These are phyloP conservation scores for Clitopilus passeckerianus DNA, from an alignment of 768 basidiomycete species.

Conservation along the genomic window DNA sequence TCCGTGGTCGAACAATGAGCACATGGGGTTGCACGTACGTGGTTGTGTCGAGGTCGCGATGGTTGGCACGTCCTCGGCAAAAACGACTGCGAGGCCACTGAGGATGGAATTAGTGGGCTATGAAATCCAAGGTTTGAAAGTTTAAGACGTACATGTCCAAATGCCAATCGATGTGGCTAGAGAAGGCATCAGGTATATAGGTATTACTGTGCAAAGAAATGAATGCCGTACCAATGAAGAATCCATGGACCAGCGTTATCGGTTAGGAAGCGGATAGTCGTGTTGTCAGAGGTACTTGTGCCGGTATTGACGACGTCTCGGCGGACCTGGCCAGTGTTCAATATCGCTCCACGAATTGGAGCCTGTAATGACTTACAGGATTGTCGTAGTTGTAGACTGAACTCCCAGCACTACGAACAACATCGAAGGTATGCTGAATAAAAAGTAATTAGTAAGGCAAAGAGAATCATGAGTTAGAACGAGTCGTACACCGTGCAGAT, in stretches of 20 bases:
- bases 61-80: constrained; percentile 3
- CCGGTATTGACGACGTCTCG: constrained; percentile 8
- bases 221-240: constrained; percentile 6
- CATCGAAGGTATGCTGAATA: constrained; percentile 29
- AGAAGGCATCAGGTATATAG: background rate
- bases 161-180: constrained; percentile 10
- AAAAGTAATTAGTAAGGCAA: background rate
- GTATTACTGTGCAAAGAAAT: background rate
- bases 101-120: background rate
- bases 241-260: constrained; percentile 9
- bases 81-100: constrained; percentile 8
- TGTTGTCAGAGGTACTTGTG: background rate
- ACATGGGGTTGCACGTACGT: constrained; percentile 1
- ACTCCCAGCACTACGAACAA: constrained; percentile 31
- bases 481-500: constrained; percentile 22
- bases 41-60: background rate
- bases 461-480: background rate
- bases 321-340: constrained; percentile 20
- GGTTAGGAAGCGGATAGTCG: constrained; percentile 7
- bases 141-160: constrained; percentile 3
- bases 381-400: constrained; percentile 34
- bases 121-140: background rate
- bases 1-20: no score
- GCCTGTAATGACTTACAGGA: constrained; percentile 21
- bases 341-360: background rate